Evolutionary conservation across 805 yeast species (phyloP).

Genomic region (Wickerhamomyces xylosicus): DNA sequence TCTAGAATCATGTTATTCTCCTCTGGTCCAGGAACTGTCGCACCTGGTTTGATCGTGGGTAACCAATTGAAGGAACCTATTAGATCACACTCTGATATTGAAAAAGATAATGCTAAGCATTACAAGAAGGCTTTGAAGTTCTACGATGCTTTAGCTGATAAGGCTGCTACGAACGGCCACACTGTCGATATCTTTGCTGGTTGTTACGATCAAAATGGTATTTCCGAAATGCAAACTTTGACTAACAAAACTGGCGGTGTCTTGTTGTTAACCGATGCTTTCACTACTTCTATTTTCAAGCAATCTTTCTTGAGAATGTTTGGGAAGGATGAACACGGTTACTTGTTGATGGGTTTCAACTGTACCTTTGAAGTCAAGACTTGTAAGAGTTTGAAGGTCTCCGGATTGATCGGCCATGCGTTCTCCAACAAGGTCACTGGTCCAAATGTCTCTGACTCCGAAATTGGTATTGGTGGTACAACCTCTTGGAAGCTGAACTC

Average conservation of each 20-base stretch:
- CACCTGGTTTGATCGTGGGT: slow-evolving; percentile 54
- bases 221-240: slow-evolving; percentile 53
- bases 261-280: slow-evolving; percentile 53
- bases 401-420: slow-evolving; percentile 58
- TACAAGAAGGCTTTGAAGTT: slow-evolving; percentile 33
- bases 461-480: slow-evolving; percentile 40
- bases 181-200: slow-evolving; percentile 52
- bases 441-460: slow-evolving; percentile 11
- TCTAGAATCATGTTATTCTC: slow-evolving; percentile 43
- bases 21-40: slow-evolving; percentile 58
- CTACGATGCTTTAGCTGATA: slow-evolving; percentile 39
- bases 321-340: slow-evolving; percentile 25
- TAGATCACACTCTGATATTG: slow-evolving; percentile 57
- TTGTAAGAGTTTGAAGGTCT: slow-evolving; percentile 37
- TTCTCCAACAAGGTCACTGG: slow-evolving; percentile 24
- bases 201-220: slow-evolving; percentile 59
- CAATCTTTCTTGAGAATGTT: slow-evolving; percentile 51
- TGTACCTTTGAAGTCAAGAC: slow-evolving; percentile 49
- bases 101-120: slow-evolving; percentile 30
- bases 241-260: slow-evolving; percentile 53
- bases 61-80: slow-evolving; percentile 48
- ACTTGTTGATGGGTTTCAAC: slow-evolving; percentile 43
- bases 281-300: slow-evolving; percentile 56
- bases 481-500: slow-evolving; percentile 52
- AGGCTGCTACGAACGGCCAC: slow-evolving; percentile 39